Evolutionary conservation across 305 asterid genomes (phyloP), one percentile per base, ranked within the genome.

Genomic region (Fraxinus albicans): DNA sequence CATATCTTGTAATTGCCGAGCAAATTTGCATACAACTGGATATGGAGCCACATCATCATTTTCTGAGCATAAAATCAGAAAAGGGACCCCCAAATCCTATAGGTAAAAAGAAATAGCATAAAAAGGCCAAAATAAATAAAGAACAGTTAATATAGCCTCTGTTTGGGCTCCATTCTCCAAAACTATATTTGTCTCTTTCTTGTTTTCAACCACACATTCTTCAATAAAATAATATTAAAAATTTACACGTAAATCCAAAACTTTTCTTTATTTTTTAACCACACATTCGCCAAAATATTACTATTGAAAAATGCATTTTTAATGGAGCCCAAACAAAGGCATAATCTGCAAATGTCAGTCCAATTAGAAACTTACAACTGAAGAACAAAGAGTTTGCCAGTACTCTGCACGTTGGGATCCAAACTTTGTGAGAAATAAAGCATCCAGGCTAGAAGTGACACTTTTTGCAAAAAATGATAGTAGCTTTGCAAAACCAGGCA

Each of bases 401-500:
- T 92, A 93, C 60, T 93, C 96, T 77, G 89, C 87, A 65, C 89
- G 91, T 80, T 95, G 94, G 81, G 97, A 88, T 79, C 95, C 94
- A 86, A 95, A 94, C 80, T 92, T 89, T 83, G 98, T 94, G 73
- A 95, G 89, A 85, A 94, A 95, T 86, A 95, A 82, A 87, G 98
- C 98, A 90, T 94, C 99, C 89, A 94, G 84, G 81, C 96, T 88
- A 77, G 90, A 88, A 73, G 97, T 92, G 78, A 95, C 88, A 63
- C 95, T 93, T 90, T 90, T 93, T 35, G 94, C 96, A 73, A 93
- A 86, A 85, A 91, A 73, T 0, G 98, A 91, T 17, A 90, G 89
- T 73, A 95, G 88, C 90, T 91, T 91, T 67, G 94, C 87, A 67
- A 95, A 90, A 79, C 99, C 98, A 36, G 99, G 97, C 86, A 95